Base-by-base conservation (phyloP, 2,329 filamentous ascomycete genomes). In the Dothideomycetes sp. region DNA sequence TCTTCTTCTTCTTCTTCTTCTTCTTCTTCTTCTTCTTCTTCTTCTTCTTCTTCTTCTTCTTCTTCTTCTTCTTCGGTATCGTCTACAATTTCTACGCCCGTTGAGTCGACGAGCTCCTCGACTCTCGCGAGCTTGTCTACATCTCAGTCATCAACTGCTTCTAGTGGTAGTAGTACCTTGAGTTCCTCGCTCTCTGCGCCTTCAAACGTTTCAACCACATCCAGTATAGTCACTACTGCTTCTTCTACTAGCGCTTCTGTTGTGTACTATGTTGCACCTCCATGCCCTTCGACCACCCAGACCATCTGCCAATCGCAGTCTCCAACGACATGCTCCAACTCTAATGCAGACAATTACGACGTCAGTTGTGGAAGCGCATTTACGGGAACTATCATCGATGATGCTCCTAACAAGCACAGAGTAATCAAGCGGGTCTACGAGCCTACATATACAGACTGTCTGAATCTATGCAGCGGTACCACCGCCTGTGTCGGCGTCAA, bases 401-500 rank as follows among this genome's bases (percentile, higher is more conserved):
- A 45, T 27, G 23, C 35, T 10, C 29, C 30, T 18, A 25, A 23
- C 11, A 27, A 18, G 11, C 24, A 41, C 18, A 33, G 31, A 16
- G 31, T 30, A 22, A 28, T 33, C 11, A 45, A 30, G 27, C 37
- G 22, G 32, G 46, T 47, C 4, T 30, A 27, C 2, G 49, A 49
- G 28, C 47, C 50, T 3, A 35, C 29, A 10, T 47, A 47, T 7
- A 38, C 45, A 10, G 44, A 46, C 8, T 54, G 52, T 41, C 34
- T 53, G 17, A 46, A 48, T n/a, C 43, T 49, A 7, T 60, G 57
- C 37, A 49, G 53, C 18, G 31, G 28, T 11, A 55, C 49, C 5
- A 33, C 45, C 4, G 40, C 46, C 4, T 60, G 57, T 33, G 51
- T 53, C 5, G 55, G 51, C 1, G 46, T 53, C 31, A 55, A 57